Evolutionary conservation across 176 grass and related monocot genomes (phyloP).

Genomic region (Cenchrus purpureus): DNA sequence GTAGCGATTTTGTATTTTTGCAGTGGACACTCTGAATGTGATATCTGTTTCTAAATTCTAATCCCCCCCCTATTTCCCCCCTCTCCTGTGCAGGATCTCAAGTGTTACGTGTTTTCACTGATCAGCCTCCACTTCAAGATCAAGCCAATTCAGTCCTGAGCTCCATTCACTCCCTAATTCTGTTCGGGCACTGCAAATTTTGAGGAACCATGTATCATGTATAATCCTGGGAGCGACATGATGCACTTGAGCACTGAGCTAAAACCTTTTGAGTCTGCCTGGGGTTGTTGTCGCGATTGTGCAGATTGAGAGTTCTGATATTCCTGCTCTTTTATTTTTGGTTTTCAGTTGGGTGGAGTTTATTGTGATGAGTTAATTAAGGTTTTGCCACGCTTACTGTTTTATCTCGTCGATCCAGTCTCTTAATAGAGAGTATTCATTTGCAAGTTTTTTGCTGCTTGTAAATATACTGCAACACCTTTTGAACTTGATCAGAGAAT

Average conservation of each 20-base stretch:
- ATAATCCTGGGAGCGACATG: constrained; percentile 19
- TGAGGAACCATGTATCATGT: constrained; percentile 25
- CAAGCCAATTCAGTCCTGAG: constrained; percentile 90
- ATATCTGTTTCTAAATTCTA: constrained; percentile 11
- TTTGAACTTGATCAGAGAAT: neutral
- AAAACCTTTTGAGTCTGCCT: neutral
- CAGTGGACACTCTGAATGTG: neutral
- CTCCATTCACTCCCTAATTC: constrained; percentile 9
- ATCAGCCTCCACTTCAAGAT: constrained; percentile 95
- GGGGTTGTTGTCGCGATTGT: constrained; percentile 22
- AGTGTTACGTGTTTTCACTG: constrained; percentile 92
- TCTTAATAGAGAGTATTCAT: neutral
- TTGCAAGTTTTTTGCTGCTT: neutral
- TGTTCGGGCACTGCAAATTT: constrained; percentile 13
- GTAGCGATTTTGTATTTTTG: neutral
- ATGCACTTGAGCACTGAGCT: constrained; percentile 4
- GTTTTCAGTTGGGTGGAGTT: neutral
- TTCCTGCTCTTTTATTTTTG: neutral
- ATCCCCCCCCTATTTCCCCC: neutral
- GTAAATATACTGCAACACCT: neutral
- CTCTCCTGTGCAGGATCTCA: constrained; percentile 74
- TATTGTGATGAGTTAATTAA: neutral
- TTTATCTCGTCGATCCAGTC: neutral
- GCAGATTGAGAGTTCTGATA: constrained; percentile 17
- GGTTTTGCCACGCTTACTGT: neutral